These are phyloP conservation scores for Striga asiatica DNA, from an alignment of 257 asterid genomes.

Conservation along the genomic window DNA sequence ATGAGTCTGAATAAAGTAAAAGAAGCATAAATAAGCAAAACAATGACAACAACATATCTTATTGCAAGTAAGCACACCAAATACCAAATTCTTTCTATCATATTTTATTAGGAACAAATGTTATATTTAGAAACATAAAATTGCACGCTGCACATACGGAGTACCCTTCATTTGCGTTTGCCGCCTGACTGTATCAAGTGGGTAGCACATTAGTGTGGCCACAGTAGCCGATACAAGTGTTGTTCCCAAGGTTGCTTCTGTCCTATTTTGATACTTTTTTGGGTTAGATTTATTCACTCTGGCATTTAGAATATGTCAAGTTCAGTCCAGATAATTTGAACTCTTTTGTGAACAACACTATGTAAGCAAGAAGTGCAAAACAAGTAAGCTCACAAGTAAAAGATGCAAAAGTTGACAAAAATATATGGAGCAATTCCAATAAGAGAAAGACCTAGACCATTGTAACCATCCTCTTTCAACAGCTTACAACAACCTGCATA, in stretches of 20 bases:
- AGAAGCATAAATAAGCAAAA: background rate
- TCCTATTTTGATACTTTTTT: constrained; percentile 56
- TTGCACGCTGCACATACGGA: constrained; percentile 30
- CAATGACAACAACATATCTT: background rate
- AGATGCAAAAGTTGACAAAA: constrained; percentile 72
- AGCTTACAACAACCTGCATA: constrained; percentile 58
- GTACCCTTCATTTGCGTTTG: constrained; percentile 89
- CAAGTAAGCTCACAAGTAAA: constrained; percentile 67
- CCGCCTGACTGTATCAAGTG: constrained; percentile 79
- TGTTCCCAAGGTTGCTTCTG: constrained; percentile 50
- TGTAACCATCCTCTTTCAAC: constrained; percentile 78
- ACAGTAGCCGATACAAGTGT: constrained; percentile 63
- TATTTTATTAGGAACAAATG: background rate
- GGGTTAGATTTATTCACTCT: constrained; percentile 77
- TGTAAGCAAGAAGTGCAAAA: constrained; percentile 6
- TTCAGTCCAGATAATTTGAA: constrained; percentile 7
- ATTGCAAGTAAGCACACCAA: background rate
- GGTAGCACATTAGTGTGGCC: constrained; percentile 71
- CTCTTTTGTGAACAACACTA: background rate
- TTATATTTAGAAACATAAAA: background rate
- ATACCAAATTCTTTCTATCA: background rate
- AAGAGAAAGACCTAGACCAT: constrained; percentile 73
- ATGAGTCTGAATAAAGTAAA: constrained; percentile 44
- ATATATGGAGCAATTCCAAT: constrained; percentile 77
- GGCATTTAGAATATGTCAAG: constrained; percentile 16